Evolutionary conservation across 495 filamentous ascomycete genomes (phyloP).

Genomic region (Saxispiralis lemnorum): DNA sequence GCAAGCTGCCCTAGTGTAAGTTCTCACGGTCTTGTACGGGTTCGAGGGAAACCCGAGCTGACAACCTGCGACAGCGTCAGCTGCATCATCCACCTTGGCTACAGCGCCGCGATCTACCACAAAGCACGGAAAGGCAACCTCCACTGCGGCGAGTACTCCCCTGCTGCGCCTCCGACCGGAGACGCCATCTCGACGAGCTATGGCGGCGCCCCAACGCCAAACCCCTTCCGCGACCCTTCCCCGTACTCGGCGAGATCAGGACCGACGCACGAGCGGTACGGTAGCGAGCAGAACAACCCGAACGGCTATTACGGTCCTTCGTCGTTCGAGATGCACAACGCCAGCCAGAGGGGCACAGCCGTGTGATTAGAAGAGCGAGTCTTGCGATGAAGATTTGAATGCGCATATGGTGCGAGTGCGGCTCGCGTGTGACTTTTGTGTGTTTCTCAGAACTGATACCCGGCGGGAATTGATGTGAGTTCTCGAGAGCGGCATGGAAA

Average conservation of each 20-base stretch:
- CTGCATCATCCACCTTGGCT: constrained; percentile 22
- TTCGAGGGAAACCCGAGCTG: neutral
- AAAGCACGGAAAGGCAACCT: constrained; percentile 16
- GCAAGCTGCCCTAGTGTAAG: neutral
- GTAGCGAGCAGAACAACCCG: too few species aligned
- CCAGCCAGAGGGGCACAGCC: too few species aligned
- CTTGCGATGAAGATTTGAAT: too few species aligned
- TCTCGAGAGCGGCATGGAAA: too few species aligned
- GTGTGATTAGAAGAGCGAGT: too few species aligned
- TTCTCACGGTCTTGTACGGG: constrained; percentile 1
- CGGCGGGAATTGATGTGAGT: too few species aligned
- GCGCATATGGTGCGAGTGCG: too few species aligned
- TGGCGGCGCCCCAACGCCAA: neutral
- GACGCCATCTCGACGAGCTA: neutral
- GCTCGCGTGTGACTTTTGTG: too few species aligned
- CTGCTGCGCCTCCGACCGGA: neutral
- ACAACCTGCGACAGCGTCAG: constrained; percentile 11
- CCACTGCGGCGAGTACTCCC: constrained; percentile 5
- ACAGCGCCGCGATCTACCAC: constrained; percentile 23
- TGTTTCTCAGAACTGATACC: too few species aligned
- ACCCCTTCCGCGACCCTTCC: neutral
- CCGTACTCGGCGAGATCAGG: neutral
- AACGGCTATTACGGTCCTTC: too few species aligned
- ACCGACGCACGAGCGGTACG: too few species aligned
- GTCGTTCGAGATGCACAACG: too few species aligned